Evolutionary conservation across 208 protist genomes (phyloP).

Genomic region (Trypanosoma cruzi): DNA sequence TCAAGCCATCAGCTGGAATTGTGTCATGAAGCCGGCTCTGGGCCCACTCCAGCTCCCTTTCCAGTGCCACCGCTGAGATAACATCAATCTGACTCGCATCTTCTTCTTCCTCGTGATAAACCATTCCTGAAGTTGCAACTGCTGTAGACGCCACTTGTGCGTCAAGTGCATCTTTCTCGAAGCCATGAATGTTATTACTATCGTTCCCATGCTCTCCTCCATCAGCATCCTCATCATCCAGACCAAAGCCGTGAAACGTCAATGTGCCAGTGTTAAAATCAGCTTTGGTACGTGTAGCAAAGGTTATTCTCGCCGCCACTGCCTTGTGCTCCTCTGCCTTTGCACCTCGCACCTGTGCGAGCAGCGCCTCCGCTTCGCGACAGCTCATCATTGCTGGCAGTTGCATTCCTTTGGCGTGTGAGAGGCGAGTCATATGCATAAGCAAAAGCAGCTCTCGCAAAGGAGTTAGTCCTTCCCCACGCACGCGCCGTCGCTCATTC

Average conservation of each 20-base stretch:
- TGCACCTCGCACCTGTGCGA: conserved; percentile 30
- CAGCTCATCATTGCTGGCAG: conserved; percentile 58
- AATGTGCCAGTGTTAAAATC: conserved; percentile 83
- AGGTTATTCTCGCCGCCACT: neutral
- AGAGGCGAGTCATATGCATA: conserved; percentile 14
- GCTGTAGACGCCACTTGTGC: too few species aligned
- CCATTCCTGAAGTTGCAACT: neutral
- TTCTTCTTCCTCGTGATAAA: neutral
- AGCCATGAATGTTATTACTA: neutral
- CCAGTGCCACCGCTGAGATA: neutral
- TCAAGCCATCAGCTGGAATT: neutral
- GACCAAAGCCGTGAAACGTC: conserved; percentile 60
- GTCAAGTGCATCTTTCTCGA: too few species aligned
- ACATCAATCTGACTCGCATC: neutral
- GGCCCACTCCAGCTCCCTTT: conserved; percentile 11
- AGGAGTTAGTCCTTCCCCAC: neutral
- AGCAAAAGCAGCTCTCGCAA: conserved; percentile 11
- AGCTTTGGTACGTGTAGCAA: conserved; percentile 38
- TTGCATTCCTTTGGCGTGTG: conserved; percentile 41
- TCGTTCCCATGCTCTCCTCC: conserved; percentile 18
- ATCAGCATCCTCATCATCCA: conserved; percentile 45
- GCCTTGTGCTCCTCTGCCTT: neutral
- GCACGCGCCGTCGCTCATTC: conserved; percentile 11
- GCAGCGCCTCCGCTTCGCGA: conserved; percentile 44
- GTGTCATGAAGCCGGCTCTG: neutral